Evolutionary conservation across 2,329 filamentous ascomycete species (phyloP), one percentile per base, ranked within the genome.

Genomic region (Fusarium newnesense): DNA sequence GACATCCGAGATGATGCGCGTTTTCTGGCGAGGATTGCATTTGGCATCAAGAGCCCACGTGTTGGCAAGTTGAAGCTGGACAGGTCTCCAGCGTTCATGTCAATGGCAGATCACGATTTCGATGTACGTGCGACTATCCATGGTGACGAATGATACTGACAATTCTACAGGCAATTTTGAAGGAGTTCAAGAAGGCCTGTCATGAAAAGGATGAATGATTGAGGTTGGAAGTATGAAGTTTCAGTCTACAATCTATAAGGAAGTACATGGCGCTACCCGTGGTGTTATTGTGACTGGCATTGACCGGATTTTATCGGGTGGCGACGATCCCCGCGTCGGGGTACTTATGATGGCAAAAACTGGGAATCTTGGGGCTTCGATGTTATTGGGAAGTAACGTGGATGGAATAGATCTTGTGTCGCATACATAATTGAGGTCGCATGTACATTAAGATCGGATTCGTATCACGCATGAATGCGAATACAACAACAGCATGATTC

Each of bases 11-110:
- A 92, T 52, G 90, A 92, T 75, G 83, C 90, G 5, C 80, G 89
- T 18, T 87, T 90, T 70, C 80, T 92, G 34, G 88, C 90, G 0
- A 84, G 87, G 26, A 80, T 92, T 8, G 90, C 89, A 0, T 92
- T 91, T 76, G 90, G 90, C 0, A 91, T 92, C 75, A 83, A 82
- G 49, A 91, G 88, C 72, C 90, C 90, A 1, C 80, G 89, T 2
- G 83, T 89, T 2, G 83, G 80, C 9, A 78, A 81, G 42, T 76
- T 89, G 59, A 88, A 85, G 75, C 72, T 91, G 37, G 81, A 84
- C 18, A 86, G 81, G 57, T 77, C 77, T 12, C 39, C 67, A 0
- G 82, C 87, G 0, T 91, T 90, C 75, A 85, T 84, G 50, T 88
- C 85, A 8, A 83, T 91, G 81, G 85, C 83, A 32, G 84, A 89